Percentiles rank a stretch among this genome's conserved stretches.
phyloP scores from a whole-genome alignment of 345 rosid species.

The thale cress (Arabidopsis thaliana) region TAIR10.1 NC_003075.7:16949501-16950000 shows the following conservation, averaged over 20 bases:
- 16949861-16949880: slow-evolving; percentile 84
- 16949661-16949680: neutral
- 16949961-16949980: too few relatives aligned
- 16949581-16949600: slow-evolving; percentile 33
- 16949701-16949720: neutral
- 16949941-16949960: neutral
- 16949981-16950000: too few relatives aligned
- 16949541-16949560: slow-evolving; percentile 94
- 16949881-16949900: slow-evolving; percentile 58
- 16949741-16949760: slow-evolving; percentile 54
- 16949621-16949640: slow-evolving; percentile 23
- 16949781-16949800: slow-evolving; percentile 57
- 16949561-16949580: slow-evolving; percentile 83
- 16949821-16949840: slow-evolving; percentile 99
- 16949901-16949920: slow-evolving; percentile 55
- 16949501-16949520: slow-evolving; percentile 67
- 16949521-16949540: slow-evolving; percentile 93
- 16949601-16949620: slow-evolving; percentile 23
- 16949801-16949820: slow-evolving; percentile 72
- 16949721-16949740: slow-evolving; percentile 38
- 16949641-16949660: slow-evolving; percentile 22
- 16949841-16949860: slow-evolving; percentile 60
- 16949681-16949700: slow-evolving; percentile 12
- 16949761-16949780: slow-evolving; percentile 66
- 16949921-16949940: slow-evolving; percentile 66